Conservation (phyloP, 495 filamentous ascomycete genomes). For the Xylaria curta region DNA sequence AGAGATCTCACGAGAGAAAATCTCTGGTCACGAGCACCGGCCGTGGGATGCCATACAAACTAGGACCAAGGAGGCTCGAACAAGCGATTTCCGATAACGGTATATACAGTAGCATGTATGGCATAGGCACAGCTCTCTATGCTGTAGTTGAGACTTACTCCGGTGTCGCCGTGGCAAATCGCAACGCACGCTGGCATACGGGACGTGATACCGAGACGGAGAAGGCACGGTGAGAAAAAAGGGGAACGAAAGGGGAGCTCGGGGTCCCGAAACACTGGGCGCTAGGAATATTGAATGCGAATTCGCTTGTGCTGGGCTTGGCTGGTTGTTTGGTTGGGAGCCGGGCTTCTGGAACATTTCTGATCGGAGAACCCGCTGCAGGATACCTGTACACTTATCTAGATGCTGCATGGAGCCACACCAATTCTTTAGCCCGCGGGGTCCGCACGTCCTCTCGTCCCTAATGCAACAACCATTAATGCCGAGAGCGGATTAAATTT, state of each 20-base stretch:
- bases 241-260: background rate
- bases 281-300: conserved; percentile 1
- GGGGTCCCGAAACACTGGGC: conserved; percentile 22
- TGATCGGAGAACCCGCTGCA: conserved; percentile 27
- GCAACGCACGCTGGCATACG: background rate
- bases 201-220: background rate
- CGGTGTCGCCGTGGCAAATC: conserved; percentile 9
- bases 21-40: background rate
- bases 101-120: background rate
- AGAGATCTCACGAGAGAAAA: conserved; percentile 15
- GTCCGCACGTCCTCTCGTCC: background rate
- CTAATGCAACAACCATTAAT: conserved; percentile 6
- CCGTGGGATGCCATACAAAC: conserved; percentile 9
- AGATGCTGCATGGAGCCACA: background rate
- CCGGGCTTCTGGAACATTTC: background rate
- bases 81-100: background rate
- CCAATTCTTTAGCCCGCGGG: background rate
- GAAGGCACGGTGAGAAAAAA: background rate
- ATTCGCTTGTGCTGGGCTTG: conserved; percentile 1
- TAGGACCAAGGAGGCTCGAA: background rate
- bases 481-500: conserved; percentile 5
- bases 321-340: conserved; percentile 6
- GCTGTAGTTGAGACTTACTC: conserved; percentile 2
- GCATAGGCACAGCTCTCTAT: background rate
- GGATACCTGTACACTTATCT: background rate